Percentiles rank a stretch among this genome's conserved stretches.
phyloP scores from a whole-genome alignment of 1,284 basidiomycete species.

The Cutaneotrichosporon sp. region DNA sequence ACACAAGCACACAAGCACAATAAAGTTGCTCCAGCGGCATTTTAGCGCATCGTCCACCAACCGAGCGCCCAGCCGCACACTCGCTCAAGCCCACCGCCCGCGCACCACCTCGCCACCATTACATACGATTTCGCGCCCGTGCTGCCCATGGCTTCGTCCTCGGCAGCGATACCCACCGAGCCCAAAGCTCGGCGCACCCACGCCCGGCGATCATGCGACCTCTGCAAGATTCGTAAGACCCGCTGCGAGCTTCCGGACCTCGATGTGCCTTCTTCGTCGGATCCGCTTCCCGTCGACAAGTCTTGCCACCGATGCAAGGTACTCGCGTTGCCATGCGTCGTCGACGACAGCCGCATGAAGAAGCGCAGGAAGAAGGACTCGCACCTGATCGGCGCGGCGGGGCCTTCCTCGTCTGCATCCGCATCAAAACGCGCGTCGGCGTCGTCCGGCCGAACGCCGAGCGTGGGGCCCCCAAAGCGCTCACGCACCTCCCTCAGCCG shows the following conservation, averaged over 20 bases:
- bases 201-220: conserved; percentile 47
- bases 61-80: neutral
- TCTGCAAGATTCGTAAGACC: conserved; percentile 51
- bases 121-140: conserved; percentile 1
- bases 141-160: conserved; percentile 6
- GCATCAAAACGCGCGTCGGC: conserved; percentile 2
- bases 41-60: neutral
- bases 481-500: neutral
- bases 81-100: neutral
- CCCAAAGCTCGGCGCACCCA: conserved; percentile 46
- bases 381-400: neutral
- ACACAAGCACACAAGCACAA: neutral
- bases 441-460: neutral
- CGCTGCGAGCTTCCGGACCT: conserved; percentile 51
- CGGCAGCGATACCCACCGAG: conserved; percentile 11
- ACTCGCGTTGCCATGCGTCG: conserved; percentile 44
- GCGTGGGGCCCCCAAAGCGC: conserved; percentile 6
- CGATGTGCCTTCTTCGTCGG: conserved; percentile 38
- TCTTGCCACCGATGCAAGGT: conserved; percentile 49
- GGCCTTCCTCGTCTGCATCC: neutral
- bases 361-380: conserved; percentile 9
- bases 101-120: conserved; percentile 1
- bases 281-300: conserved; percentile 40
- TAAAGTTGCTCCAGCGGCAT: neutral
- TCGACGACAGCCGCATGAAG: conserved; percentile 43